These are phyloP conservation scores for Capronia epimyces DNA, from an alignment of 2,329 filamentous ascomycete species.

Conservation along the genomic window DNA sequence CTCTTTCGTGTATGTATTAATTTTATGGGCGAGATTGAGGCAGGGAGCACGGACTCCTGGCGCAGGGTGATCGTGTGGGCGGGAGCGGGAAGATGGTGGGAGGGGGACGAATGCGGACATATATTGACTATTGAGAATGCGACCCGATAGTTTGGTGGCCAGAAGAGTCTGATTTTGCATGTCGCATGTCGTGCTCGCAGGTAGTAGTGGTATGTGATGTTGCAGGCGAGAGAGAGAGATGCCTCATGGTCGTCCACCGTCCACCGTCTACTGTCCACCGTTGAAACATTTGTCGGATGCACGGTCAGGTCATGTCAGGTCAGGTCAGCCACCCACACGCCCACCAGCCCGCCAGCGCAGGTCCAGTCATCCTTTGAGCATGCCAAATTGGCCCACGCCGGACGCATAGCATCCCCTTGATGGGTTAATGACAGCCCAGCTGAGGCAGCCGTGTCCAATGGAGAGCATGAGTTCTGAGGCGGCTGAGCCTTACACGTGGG, in stretches of 20 bases:
- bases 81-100: not conserved
- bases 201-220: not conserved
- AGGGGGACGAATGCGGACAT: not conserved
- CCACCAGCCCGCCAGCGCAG: not conserved
- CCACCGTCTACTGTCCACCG: constrained; percentile 10
- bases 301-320: not conserved
- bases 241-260: not conserved
- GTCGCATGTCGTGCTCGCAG: not conserved
- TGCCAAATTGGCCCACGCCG: not conserved
- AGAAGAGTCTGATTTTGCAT: constrained; percentile 5
- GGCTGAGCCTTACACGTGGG: constrained; percentile 6
- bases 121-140: not conserved
- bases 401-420: constrained; percentile 7
- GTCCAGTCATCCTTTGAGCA: not conserved
- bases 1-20: not conserved
- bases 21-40: not conserved
- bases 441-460: constrained; percentile 2
- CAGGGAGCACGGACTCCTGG: not conserved
- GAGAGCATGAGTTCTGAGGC: not conserved
- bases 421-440: constrained; percentile 4
- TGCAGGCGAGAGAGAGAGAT: no score
- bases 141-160: not conserved
- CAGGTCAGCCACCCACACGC: not conserved
- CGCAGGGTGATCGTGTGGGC: not conserved
- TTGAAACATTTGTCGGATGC: not conserved